phyloP scores from a whole-genome alignment of 1,284 basidiomycete genomes.

The Golubevia pallescens region DNA sequence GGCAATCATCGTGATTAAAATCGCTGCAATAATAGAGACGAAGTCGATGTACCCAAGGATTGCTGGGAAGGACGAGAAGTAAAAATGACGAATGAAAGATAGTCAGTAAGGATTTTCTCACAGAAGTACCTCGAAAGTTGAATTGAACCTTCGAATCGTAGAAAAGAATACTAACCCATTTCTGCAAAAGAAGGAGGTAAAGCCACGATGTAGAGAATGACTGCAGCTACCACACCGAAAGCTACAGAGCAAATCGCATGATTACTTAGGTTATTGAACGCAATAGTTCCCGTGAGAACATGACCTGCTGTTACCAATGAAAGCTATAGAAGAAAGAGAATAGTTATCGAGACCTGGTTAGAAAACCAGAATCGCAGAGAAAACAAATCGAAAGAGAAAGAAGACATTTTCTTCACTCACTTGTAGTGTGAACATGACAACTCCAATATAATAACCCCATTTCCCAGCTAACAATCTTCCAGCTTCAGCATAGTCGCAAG shows the following conservation, averaged over 20 bases:
- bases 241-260: constrained; percentile 39
- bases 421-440: too few species aligned
- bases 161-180: too few species aligned
- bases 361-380: too few species aligned
- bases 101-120: too few species aligned
- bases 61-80: constrained; percentile 16
- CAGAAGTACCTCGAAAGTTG: too few species aligned
- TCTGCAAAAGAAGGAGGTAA: too few species aligned
- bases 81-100: too few species aligned
- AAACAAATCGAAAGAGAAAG: not conserved
- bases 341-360: too few species aligned
- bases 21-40: constrained; percentile 41
- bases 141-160: too few species aligned
- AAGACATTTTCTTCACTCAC: not conserved
- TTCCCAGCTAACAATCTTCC: constrained; percentile 25
- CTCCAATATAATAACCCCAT: too few species aligned
- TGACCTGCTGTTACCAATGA: constrained; percentile 29
- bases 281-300: constrained; percentile 44
- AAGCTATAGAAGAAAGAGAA: constrained; percentile 10
- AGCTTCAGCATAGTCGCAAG: constrained; percentile 38
- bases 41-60: constrained; percentile 54
- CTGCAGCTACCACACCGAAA: constrained; percentile 43
- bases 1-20: constrained; percentile 42
- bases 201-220: constrained; percentile 22
- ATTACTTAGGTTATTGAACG: constrained; percentile 36